Percentiles rank a stretch among this genome's conserved stretches.
Evolutionary conservation across 2,329 filamentous ascomycete species (phyloP).

Genomic region (Passalora sequoiae): DNA sequence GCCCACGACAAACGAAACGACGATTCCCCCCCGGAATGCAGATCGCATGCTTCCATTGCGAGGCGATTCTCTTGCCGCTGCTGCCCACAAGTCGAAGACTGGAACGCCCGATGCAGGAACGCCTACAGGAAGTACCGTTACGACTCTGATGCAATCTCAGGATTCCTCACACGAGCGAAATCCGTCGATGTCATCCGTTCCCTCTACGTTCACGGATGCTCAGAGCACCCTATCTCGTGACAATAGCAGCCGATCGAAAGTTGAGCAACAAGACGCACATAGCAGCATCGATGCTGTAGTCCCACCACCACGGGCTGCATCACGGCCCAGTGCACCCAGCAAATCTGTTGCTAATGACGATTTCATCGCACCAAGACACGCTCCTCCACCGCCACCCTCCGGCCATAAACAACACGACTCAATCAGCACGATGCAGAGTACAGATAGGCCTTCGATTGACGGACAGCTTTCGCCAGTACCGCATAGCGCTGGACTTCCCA

Average conservation of each 20-base stretch:
- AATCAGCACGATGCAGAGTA: slow-evolving; percentile 42
- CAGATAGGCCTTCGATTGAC: slow-evolving; percentile 22
- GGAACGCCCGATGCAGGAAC: slow-evolving; percentile 34
- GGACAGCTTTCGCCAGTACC: slow-evolving; percentile 27
- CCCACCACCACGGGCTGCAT: slow-evolving; percentile 45
- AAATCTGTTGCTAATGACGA: slow-evolving; percentile 38
- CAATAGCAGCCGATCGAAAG: slow-evolving; percentile 20
- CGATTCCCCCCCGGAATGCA: slow-evolving; percentile 37
- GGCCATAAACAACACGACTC: slow-evolving; percentile 41
- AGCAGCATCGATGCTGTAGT: slow-evolving; percentile 38
- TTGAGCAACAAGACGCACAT: slow-evolving; percentile 18
- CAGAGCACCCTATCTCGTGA: slow-evolving; percentile 28
- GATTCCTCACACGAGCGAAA: slow-evolving; percentile 35
- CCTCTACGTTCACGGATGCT: slow-evolving; percentile 35
- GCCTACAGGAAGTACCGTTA: slow-evolving; percentile 38
- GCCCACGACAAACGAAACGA: slow-evolving; percentile 17
- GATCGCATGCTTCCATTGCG: slow-evolving; percentile 47
- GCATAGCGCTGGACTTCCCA: slow-evolving; percentile 36
- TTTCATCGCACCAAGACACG: slow-evolving; percentile 45
- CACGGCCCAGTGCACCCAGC: slow-evolving; percentile 41
- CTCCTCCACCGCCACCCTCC: slow-evolving; percentile 37
- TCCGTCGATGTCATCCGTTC: slow-evolving; percentile 35
- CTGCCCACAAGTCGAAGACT: slow-evolving; percentile 26
- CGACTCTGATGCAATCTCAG: slow-evolving; percentile 7
- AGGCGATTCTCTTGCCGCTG: slow-evolving; percentile 54